Base-by-base conservation (phyloP, 2,329 filamentous ascomycete species). In the Aspergillus udagawae region DNA sequence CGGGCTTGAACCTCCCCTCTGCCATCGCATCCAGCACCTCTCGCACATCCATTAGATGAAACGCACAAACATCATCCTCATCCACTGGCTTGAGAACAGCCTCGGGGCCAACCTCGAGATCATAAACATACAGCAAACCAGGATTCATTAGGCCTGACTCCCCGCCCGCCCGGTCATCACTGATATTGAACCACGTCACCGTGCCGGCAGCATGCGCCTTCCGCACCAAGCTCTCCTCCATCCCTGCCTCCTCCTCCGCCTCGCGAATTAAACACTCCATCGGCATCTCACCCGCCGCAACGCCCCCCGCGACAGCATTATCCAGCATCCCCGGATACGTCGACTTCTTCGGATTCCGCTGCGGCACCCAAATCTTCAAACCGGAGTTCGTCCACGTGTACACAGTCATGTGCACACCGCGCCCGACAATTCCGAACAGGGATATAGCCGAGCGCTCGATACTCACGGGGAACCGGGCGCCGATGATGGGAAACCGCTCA, bases 241-340 rank as follows among this genome's bases (percentile, higher is more conserved):
- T 42, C 12, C 49, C 56, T 1, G 56, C 56, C 47, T 58, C 56
- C 38, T 58, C 56, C 20, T 20, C 25, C 2, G 53, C 56, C 53
- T 58, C 56, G 9, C 56, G 56, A 8, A 55, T 6, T 44, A 58
- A 23, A 42, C 56, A 58, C 21, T 58, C 53, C n/a, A 55, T 47
- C 27, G 56, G 56, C 32, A 17, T 41, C 49, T 58, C 56, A 2
- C 56, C 56, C 2, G 50, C 25, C 8, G 56, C 56, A 53, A 58
- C 55, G 10, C 56, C 56, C 5, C 56, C 56, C 5, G 56, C 56
- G 12, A 58, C 56, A 3, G 56, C 49, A 51, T 58, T 58, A 41
- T 58, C 56, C 27, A 58, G 23, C 28, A 52, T 21, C 1, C 53
- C 53, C 9, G 53, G 53, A 32, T 52, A 58, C 1, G 53, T 50